A percentile compares a stretch with the other conserved stretches of the same genome.
These are phyloP conservation scores for Exobasidium cylindrosporum DNA, from an alignment of 1,284 basidiomycete genomes.

Conservation along the genomic window DNA sequence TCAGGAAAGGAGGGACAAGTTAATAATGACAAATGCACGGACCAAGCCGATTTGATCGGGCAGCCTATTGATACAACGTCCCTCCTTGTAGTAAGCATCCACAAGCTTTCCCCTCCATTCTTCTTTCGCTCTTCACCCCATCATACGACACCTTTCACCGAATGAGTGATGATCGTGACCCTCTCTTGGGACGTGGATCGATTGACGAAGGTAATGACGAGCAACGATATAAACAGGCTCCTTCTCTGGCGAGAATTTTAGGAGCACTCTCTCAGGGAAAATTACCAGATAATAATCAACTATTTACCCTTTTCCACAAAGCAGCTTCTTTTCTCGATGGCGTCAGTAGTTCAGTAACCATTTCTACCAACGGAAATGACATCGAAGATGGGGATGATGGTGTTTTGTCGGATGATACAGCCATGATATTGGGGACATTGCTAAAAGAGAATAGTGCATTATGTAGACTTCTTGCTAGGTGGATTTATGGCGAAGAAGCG, in stretches of 20 bases:
- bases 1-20: no score
- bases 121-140: no score
- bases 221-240: neutral
- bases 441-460: slow-evolving; percentile 9
- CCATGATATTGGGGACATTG: neutral
- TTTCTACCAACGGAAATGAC: neutral
- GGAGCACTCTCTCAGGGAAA: neutral
- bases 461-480: slow-evolving; percentile 7
- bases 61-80: no score
- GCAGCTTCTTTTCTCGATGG: slow-evolving; percentile 9
- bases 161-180: neutral
- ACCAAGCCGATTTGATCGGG: no score
- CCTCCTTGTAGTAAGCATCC: no score
- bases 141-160: no score
- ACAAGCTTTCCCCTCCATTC: no score
- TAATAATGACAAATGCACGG: no score
- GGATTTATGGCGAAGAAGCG: slow-evolving; percentile 5
- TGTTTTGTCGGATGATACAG: slow-evolving; percentile 6
- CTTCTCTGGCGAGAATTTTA: neutral
- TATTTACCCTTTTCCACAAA: slow-evolving; percentile 12
- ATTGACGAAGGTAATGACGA: neutral
- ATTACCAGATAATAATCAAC: slow-evolving; percentile 13
- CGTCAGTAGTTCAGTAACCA: neutral
- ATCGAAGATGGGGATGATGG: neutral
- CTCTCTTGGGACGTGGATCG: neutral